phyloP scores from a whole-genome alignment of 2,329 filamentous ascomycete species.

The Botrytis elliptica region DNA sequence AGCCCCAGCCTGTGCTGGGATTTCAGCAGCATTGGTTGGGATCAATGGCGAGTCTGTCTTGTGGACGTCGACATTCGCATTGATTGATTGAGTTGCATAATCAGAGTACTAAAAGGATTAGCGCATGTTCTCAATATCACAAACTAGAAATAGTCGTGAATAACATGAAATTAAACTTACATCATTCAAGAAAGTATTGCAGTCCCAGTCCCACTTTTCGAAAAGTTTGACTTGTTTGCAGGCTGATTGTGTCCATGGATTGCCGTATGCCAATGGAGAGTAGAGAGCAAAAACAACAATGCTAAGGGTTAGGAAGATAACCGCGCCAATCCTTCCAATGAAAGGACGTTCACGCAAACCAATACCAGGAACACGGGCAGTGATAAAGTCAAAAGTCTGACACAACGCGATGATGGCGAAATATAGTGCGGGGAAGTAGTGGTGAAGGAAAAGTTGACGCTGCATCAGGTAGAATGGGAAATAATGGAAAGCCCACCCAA shows the following conservation, averaged over 20 bases:
- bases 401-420: conserved; percentile 88
- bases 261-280: conserved; percentile 87
- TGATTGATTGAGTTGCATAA: conserved; percentile 37
- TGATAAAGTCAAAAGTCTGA: conserved; percentile 84
- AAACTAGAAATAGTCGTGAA: not conserved
- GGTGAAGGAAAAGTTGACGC: conserved; percentile 95
- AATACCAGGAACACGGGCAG: conserved; percentile 67
- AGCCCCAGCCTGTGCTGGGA: conserved; percentile 27
- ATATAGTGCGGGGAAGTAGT: conserved; percentile 96
- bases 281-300: conserved; percentile 80
- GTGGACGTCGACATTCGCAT: conserved; percentile 32
- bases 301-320: conserved; percentile 71
- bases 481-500: conserved; percentile 97
- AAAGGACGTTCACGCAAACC: conserved; percentile 68
- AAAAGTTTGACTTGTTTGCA: conserved; percentile 88
- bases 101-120: conserved; percentile 39
- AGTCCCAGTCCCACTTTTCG: conserved; percentile 94
- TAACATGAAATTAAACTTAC: conserved; percentile 59
- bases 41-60: conserved; percentile 36
- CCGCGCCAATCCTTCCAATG: conserved; percentile 71
- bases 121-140: conserved; percentile 16
- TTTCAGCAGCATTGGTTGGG: conserved; percentile 34
- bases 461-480: conserved; percentile 99
- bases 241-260: conserved; percentile 85
- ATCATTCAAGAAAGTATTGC: conserved; percentile 83